Conservation (phyloP, 768 basidiomycete genomes). For the Paxillus rubicundulus region DNA sequence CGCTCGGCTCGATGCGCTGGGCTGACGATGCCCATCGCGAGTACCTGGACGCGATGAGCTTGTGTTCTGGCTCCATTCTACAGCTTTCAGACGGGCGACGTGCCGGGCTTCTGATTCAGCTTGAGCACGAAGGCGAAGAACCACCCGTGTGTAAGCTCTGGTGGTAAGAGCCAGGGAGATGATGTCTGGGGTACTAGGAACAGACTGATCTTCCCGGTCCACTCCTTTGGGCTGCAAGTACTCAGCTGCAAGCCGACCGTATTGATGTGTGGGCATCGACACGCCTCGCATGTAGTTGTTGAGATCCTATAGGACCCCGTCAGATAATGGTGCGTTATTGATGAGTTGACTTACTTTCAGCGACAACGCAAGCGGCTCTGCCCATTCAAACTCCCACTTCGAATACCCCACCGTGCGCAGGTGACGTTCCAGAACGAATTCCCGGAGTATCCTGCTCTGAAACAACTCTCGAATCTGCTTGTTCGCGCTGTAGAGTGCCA, state of each 20-base stretch:
- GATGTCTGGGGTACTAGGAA: slow-evolving; percentile 42
- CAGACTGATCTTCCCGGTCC: slow-evolving; percentile 41
- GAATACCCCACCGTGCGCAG: slow-evolving; percentile 70
- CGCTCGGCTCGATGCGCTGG: slow-evolving; percentile 55
- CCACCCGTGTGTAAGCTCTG: slow-evolving; percentile 76
- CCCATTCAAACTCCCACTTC: slow-evolving; percentile 54
- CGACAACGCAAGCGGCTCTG: slow-evolving; percentile 62
- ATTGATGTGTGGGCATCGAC: slow-evolving; percentile 71
- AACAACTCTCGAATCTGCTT: slow-evolving; percentile 53
- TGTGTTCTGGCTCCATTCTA: slow-evolving; percentile 1
- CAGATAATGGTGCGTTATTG: slow-evolving; percentile 1
- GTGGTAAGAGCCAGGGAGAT: slow-evolving; percentile 56
- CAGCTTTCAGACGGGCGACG: slow-evolving; percentile 13
- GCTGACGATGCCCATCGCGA: slow-evolving; percentile 27
- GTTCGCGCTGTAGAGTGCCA: slow-evolving; percentile 54
- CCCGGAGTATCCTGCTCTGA: slow-evolving; percentile 50
- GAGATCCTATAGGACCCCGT: slow-evolving; percentile 55
- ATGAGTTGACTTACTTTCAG: slow-evolving; percentile 47
- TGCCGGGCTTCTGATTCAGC: slow-evolving; percentile 57
- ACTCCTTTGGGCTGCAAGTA: slow-evolving; percentile 52
- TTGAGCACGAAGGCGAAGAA: slow-evolving; percentile 73
- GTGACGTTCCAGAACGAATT: slow-evolving; percentile 67
- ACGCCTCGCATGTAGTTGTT: slow-evolving; percentile 79
- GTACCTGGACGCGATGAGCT: slow-evolving; percentile 16
- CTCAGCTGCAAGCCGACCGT: slow-evolving; percentile 54